Evolutionary conservation across 768 basidiomycete species (phyloP), one percentile per base, ranked within the genome.

Genomic region (Boletus reticuloceps): DNA sequence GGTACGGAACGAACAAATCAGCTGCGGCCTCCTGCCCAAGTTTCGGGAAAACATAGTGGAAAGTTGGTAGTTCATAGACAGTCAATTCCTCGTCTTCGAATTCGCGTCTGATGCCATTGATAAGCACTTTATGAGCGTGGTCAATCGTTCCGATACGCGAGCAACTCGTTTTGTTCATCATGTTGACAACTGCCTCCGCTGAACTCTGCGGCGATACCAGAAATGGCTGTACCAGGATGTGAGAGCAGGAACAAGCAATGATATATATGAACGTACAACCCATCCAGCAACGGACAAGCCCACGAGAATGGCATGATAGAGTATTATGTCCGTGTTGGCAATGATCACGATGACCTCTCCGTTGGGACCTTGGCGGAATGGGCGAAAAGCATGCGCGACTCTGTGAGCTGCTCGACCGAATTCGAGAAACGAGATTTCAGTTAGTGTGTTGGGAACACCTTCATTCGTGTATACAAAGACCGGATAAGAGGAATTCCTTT

Each of bases 281-380:
- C 69, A 72, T n/a, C 77, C 78, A 6, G 78, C 77, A 10, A 74
- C 62, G 4, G 76, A 64, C 44, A 79, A 68, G 6, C 76, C 76
- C 0, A 44, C 36, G 4, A 71, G 62, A 13, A 68, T 49, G 4
- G 72, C 67, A 40, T 74, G 71, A 44, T 76, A 67, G 14, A 72
- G 62, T 16, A 75, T 42, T 4, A 67, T 69, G 40, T 79, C 77
- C 0, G 54, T 58, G 5, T 64, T 66, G 1, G 61, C 67, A 1
- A 70, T 58, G 16, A 70, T 6, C 49, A 63, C 58, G 2, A 69
- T 60, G 4, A 67, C 48, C 5, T 69, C 55, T 6, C 51, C 58
- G 5, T 59, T 65, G 13, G 34, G 13, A 29, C 61, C 64, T 43
- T 47, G 32, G 8, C 74, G 69, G 11, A 58, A 61, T 12, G 77